phyloP scores from a whole-genome alignment of 257 asterid species.

The Capsicum baccatum region DNA sequence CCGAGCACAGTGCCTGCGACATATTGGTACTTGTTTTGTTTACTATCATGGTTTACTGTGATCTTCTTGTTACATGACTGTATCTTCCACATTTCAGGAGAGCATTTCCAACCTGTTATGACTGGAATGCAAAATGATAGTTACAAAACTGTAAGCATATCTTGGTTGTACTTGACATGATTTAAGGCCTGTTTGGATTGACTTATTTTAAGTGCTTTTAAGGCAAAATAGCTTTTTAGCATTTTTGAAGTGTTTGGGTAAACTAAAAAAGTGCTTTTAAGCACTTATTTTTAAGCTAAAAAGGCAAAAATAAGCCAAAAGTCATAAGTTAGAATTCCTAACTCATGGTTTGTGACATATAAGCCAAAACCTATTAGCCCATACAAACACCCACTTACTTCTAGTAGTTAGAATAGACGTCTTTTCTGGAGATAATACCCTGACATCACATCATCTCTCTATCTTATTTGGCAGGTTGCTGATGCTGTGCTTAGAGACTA shows the following conservation, averaged over 20 bases:
- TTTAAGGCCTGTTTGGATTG: not conserved
- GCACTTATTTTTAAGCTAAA: too few species aligned
- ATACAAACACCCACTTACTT: too few species aligned
- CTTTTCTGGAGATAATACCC: not conserved
- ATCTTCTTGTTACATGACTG: slow-evolving; percentile 17
- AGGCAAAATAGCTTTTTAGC: too few species aligned
- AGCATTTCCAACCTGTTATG: slow-evolving; percentile 83
- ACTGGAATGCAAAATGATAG: slow-evolving; percentile 68
- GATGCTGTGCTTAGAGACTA: slow-evolving; percentile 71
- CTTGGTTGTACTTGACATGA: slow-evolving; percentile 20
- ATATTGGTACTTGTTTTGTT: slow-evolving; percentile 64
- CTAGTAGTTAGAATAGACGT: slow-evolving; percentile 4
- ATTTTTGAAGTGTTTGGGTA: too few species aligned
- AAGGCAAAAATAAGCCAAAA: too few species aligned
- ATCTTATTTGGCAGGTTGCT: slow-evolving; percentile 67
- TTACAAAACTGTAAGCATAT: slow-evolving; percentile 62
- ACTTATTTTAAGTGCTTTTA: too few species aligned
- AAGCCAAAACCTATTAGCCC: too few species aligned
- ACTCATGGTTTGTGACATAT: too few species aligned
- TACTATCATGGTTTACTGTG: slow-evolving; percentile 26
- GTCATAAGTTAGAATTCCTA: too few species aligned
- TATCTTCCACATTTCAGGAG: slow-evolving; percentile 58
- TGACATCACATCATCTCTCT: slow-evolving; percentile 13
- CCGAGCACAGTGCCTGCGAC: slow-evolving; percentile 76
- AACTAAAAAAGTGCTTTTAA: too few species aligned